These are phyloP conservation scores for Fonsecaea pedrosoi DNA, from an alignment of 2,329 filamentous ascomycete species.

Conservation along the genomic window DNA sequence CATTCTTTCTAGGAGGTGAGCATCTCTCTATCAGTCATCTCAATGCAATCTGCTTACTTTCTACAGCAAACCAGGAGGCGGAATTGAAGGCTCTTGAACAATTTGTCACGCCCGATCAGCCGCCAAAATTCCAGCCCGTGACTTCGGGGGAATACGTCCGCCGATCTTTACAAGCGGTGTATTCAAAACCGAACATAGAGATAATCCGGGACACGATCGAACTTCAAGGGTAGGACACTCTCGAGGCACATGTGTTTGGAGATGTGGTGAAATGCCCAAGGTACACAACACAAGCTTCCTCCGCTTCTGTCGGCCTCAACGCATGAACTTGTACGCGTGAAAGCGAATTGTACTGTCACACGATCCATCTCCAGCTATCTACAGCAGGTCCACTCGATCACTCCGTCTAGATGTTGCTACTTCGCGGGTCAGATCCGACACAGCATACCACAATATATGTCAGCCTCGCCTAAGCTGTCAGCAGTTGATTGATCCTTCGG, in stretches of 20 bases:
- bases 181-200: constrained; percentile 32
- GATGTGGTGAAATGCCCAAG: background rate
- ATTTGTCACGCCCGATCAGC: constrained; percentile 29
- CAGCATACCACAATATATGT: background rate
- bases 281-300: background rate
- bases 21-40: constrained; percentile 53
- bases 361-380: no score
- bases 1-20: constrained; percentile 64
- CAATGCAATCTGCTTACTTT: background rate
- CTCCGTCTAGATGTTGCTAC: background rate
- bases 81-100: constrained; percentile 28
- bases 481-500: background rate
- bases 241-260: background rate
- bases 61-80: constrained; percentile 30
- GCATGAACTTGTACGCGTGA: background rate
- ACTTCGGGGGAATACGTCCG: constrained; percentile 33
- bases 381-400: background rate
- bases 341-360: background rate
- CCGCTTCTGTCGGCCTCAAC: background rate
- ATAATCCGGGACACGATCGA: constrained; percentile 29
- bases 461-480: background rate
- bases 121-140: constrained; percentile 30
- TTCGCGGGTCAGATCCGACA: background rate
- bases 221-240: constrained; percentile 6
- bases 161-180: constrained; percentile 27